A percentile compares a stretch with the other conserved stretches of the same genome.
phyloP scores from a whole-genome alignment of 176 grass and related monocot genomes.

The Phragmites australis region DNA sequence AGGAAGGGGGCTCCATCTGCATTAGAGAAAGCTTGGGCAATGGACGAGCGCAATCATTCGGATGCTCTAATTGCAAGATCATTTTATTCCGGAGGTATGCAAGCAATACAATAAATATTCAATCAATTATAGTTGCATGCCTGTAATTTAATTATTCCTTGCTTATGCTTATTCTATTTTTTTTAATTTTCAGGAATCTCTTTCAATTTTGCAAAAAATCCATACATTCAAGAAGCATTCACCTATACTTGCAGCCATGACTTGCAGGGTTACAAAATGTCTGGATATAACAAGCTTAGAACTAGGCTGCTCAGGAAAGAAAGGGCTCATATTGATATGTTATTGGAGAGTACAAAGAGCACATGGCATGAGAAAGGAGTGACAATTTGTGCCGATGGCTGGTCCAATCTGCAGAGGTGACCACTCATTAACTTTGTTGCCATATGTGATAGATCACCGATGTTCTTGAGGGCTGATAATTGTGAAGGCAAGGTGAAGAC shows the following conservation, averaged over 20 bases:
- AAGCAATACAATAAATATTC: too few relatives aligned
- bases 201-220: not conserved
- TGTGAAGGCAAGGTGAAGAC: not conserved
- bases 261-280: too few relatives aligned
- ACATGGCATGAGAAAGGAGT: not conserved
- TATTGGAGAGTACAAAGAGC: not conserved
- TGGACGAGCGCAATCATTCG: not conserved
- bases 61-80: not conserved
- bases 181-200: not conserved
- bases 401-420: not conserved
- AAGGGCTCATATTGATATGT: not conserved
- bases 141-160: too few relatives aligned
- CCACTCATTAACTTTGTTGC: not conserved
- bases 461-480: not conserved
- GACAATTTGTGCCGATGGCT: not conserved
- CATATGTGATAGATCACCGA: not conserved
- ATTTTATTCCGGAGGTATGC: not conserved
- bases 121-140: too few relatives aligned
- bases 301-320: not conserved
- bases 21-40: not conserved
- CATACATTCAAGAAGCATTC: not conserved
- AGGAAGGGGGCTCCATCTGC: not conserved
- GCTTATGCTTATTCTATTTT: not conserved
- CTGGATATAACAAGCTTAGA: too few relatives aligned
- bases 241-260: not conserved